These are phyloP conservation scores for Cryptosporidium meleagridis DNA, from an alignment of 169 alveolate species.

Conservation along the genomic window DNA sequence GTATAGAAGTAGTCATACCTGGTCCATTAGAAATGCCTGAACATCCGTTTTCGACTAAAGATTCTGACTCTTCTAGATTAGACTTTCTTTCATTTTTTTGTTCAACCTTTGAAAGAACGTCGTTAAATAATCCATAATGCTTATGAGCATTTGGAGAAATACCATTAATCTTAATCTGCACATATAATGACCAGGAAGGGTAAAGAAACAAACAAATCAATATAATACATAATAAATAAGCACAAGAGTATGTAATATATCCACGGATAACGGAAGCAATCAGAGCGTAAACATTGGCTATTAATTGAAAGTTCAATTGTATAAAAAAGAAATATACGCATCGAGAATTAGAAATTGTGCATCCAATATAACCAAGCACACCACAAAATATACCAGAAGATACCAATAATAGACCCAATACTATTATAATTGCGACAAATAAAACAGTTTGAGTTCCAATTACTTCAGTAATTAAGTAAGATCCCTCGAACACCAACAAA, in stretches of 20 bases:
- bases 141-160: slow-evolving; percentile 26
- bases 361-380: slow-evolving; percentile 65
- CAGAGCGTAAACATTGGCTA: slow-evolving; percentile 16
- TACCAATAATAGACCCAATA: not conserved
- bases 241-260: slow-evolving; percentile 25
- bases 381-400: slow-evolving; percentile 58
- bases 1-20: not conserved
- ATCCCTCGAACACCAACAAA: slow-evolving; percentile 15
- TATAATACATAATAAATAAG: not conserved
- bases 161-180: slow-evolving; percentile 33
- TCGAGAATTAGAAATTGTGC: slow-evolving; percentile 45
- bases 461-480: slow-evolving; percentile 30
- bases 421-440: not conserved
- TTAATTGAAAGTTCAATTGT: slow-evolving; percentile 35
- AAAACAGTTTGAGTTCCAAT: slow-evolving; percentile 5
- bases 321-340: slow-evolving; percentile 40
- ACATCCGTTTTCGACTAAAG: not conserved
- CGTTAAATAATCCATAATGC: slow-evolving; percentile 35
- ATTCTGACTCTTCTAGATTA: slow-evolving; percentile 32
- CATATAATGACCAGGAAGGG: slow-evolving; percentile 71
- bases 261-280: slow-evolving; percentile 63
- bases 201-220: not conserved
- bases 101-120: not conserved
- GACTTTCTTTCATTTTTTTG: slow-evolving; percentile 5
- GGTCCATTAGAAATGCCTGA: slow-evolving; percentile 20